A percentile compares a stretch with the other conserved stretches of the same genome.
phyloP scores from a whole-genome alignment of 2,329 filamentous ascomycete species.

The Zymoseptoria passerinii region DNA sequence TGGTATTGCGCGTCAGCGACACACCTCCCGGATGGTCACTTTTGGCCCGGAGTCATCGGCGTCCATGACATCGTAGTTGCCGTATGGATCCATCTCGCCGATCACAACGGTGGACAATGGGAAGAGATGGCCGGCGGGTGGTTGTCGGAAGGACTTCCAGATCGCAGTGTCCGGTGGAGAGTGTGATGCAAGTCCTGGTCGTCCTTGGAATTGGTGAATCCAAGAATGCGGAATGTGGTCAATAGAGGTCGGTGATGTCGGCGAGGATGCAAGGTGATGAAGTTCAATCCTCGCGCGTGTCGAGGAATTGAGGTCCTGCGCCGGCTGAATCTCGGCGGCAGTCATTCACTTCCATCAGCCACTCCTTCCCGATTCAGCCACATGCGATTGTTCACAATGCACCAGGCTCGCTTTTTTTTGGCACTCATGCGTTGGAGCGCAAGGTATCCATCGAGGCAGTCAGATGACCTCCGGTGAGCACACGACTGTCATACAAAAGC shows the following conservation, averaged over 20 bases:
- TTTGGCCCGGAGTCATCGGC: constrained; percentile 19
- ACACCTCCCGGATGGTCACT: constrained; percentile 41
- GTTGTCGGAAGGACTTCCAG: not conserved
- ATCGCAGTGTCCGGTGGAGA: not conserved
- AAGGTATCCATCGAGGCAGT: not conserved
- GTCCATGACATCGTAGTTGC: constrained; percentile 16
- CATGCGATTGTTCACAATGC: not conserved
- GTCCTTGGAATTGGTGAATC: not conserved
- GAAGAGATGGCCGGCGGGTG: not conserved
- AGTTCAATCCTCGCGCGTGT: not conserved
- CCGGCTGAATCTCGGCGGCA: not conserved
- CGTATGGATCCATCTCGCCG: constrained; percentile 14
- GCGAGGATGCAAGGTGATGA: no score
- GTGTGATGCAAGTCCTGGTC: not conserved
- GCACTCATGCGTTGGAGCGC: not conserved
- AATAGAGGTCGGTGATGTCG: not conserved
- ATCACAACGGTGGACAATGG: not conserved
- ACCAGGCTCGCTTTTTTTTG: not conserved
- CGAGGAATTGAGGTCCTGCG: not conserved
- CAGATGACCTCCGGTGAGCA: not conserved
- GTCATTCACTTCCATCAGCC: not conserved
- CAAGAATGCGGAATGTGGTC: no score
- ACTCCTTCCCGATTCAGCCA: not conserved
- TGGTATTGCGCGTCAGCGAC: constrained; percentile 4
- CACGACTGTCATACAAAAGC: not conserved